Evolutionary conservation across 169 alveolate species (phyloP).

Genomic region (Eimeria sp.): DNA sequence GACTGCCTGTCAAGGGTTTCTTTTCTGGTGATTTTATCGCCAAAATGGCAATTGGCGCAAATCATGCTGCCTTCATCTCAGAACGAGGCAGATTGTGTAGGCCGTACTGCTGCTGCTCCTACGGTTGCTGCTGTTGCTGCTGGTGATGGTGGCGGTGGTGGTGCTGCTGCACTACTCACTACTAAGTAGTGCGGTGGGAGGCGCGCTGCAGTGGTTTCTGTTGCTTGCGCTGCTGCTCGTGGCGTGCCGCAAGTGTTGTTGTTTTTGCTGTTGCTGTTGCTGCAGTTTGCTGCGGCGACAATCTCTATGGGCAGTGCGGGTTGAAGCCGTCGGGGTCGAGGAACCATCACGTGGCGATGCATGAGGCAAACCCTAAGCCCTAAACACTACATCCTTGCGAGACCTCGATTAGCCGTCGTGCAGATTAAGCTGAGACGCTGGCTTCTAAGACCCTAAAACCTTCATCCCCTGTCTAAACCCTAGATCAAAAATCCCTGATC

Average conservation of each 20-base stretch:
- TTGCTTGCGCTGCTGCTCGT: constrained; percentile 11
- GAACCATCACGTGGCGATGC: constrained; percentile 33
- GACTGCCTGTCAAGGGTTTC: constrained; percentile 1
- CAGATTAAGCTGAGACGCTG: not conserved
- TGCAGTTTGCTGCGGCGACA: constrained; percentile 73
- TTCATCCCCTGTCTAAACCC: not conserved
- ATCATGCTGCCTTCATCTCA: constrained; percentile 73
- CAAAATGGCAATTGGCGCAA: constrained; percentile 43
- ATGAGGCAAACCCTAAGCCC: constrained; percentile 28
- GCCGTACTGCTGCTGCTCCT: constrained; percentile 5
- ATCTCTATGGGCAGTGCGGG: constrained; percentile 75
- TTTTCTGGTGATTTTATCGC: constrained; percentile 8
- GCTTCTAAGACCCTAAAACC: not conserved
- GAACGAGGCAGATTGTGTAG: constrained; percentile 46
- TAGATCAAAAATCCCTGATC: not conserved
- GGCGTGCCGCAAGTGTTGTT: not conserved
- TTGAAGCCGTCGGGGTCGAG: constrained; percentile 55
- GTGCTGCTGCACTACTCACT: not conserved
- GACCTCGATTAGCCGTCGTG: not conserved
- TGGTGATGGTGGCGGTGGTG: not conserved
- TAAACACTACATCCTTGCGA: constrained; percentile 1
- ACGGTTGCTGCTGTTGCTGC: not conserved
- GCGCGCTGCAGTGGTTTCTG: not conserved
- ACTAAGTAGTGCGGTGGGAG: not conserved
- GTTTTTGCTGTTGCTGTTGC: not conserved